Conservation (phyloP, 176 grass and related monocot genomes). For the Zizania latifolia region DNA sequence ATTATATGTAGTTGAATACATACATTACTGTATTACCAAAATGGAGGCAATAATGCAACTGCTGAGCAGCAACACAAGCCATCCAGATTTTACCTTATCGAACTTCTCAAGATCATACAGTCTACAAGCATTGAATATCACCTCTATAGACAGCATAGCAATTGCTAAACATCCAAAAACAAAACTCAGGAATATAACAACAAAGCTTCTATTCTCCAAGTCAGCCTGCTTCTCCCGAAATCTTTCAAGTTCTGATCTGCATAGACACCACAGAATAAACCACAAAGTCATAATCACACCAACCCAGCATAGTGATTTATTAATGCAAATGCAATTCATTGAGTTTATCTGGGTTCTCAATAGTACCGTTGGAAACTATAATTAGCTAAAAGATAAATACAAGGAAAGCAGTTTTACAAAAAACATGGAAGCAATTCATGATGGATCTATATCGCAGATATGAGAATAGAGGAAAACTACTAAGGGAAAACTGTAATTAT, state of each 20-base stretch:
- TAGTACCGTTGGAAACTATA: not conserved
- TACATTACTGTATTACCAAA: constrained; percentile 62
- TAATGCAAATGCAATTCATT: not conserved
- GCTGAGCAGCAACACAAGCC: constrained; percentile 77
- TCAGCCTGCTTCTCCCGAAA: constrained; percentile 62
- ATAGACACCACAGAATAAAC: constrained; percentile 22
- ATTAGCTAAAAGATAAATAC: not conserved
- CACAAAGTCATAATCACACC: not conserved
- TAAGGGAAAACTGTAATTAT: not conserved
- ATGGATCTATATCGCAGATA: not conserved
- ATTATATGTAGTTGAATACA: constrained; percentile 18
- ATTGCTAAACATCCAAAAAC: constrained; percentile 70
- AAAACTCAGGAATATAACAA: constrained; percentile 81
- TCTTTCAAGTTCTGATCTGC: constrained; percentile 64
- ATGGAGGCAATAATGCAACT: constrained; percentile 75
- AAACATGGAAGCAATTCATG: not conserved
- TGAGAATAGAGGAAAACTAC: not conserved
- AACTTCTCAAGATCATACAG: constrained; percentile 50
- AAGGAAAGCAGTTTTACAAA: not conserved
- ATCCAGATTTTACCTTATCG: constrained; percentile 61
- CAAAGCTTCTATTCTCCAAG: constrained; percentile 79
- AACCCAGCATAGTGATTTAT: not conserved
- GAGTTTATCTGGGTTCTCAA: not conserved
- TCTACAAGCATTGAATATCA: constrained; percentile 60
- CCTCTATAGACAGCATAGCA: constrained; percentile 54